A percentile compares a stretch with the other conserved stretches of the same genome.
phyloP scores from a whole-genome alignment of 1,139 yeast genomes.

The Taiozyma sp. region DNA sequence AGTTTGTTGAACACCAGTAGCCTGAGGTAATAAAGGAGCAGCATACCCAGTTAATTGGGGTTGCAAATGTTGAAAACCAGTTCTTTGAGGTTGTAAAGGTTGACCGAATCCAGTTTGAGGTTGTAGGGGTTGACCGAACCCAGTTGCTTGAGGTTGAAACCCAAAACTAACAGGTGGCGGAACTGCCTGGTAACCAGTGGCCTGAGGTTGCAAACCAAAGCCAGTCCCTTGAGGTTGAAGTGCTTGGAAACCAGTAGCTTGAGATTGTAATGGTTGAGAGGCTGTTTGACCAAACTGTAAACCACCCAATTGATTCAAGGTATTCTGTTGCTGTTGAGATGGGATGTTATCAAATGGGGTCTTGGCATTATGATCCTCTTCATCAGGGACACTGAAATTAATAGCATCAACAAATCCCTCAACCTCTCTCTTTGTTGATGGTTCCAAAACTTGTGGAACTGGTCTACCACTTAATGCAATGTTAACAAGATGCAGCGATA shows the following conservation, averaged over 20 bases:
- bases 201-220: slow-evolving; percentile 18
- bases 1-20: slow-evolving; percentile 26
- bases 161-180: slow-evolving; percentile 15
- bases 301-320: slow-evolving; percentile 23
- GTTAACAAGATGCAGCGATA: slow-evolving; percentile 86
- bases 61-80: slow-evolving; percentile 18
- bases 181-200: slow-evolving; percentile 16
- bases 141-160: slow-evolving; percentile 22
- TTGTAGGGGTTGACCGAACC: slow-evolving; percentile 23
- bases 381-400: slow-evolving; percentile 72
- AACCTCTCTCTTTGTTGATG: slow-evolving; percentile 77
- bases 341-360: slow-evolving; percentile 27
- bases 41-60: slow-evolving; percentile 42
- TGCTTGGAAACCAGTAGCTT: slow-evolving; percentile 24
- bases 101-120: slow-evolving; percentile 24
- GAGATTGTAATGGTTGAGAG: slow-evolving; percentile 16
- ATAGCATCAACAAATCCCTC: slow-evolving; percentile 87
- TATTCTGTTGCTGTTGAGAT: slow-evolving; percentile 22
- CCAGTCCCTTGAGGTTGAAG: slow-evolving; percentile 34
- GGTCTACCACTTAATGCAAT: slow-evolving; percentile 72
- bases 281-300: slow-evolving; percentile 24
- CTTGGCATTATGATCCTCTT: slow-evolving; percentile 24
- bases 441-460: slow-evolving; percentile 69
- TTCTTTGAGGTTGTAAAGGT: slow-evolving; percentile 26
- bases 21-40: slow-evolving; percentile 25